Percentiles rank a stretch among this genome's conserved stretches.
phyloP scores from a whole-genome alignment of 2,329 filamentous ascomycete species.

The Teratosphaeriaceae sp. region DNA sequence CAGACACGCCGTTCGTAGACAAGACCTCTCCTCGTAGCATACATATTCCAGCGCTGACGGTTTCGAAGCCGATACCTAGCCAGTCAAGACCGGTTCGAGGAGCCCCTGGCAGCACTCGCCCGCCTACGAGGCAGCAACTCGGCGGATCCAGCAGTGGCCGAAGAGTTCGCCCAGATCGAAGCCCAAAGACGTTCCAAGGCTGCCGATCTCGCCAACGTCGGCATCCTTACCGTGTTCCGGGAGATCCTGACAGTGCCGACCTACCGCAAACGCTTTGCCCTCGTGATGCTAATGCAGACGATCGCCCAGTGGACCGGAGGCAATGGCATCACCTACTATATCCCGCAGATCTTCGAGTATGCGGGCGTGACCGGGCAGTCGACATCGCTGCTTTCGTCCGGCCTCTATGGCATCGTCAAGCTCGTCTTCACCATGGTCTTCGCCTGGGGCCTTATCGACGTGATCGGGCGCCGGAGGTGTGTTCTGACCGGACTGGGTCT shows the following conservation, averaged over 20 bases:
- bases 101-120: not conserved
- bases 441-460: conserved; percentile 49
- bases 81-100: not conserved
- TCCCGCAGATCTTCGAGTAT: conserved; percentile 48
- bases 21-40: too few relatives aligned
- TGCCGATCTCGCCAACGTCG: not conserved
- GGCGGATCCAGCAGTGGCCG: not conserved
- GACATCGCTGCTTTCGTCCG: conserved; percentile 47
- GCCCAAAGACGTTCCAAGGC: not conserved
- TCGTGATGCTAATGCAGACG: conserved; percentile 49
- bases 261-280: conserved; percentile 48
- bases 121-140: not conserved
- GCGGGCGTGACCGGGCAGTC: conserved; percentile 42
- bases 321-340: conserved; percentile 53
- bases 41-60: too few relatives aligned
- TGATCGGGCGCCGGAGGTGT: not conserved
- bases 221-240: conserved; percentile 33
- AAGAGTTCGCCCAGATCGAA: not conserved
- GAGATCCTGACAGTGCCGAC: conserved; percentile 41
- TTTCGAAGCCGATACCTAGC: not conserved
- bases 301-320: conserved; percentile 53
- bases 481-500: not conserved
- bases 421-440: conserved; percentile 52
- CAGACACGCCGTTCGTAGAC: not conserved
- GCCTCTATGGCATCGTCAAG: conserved; percentile 51